Evolutionary conservation across 768 basidiomycete genomes (phyloP), one percentile per base, ranked within the genome.

Genomic region (Auricularia sp.): DNA sequence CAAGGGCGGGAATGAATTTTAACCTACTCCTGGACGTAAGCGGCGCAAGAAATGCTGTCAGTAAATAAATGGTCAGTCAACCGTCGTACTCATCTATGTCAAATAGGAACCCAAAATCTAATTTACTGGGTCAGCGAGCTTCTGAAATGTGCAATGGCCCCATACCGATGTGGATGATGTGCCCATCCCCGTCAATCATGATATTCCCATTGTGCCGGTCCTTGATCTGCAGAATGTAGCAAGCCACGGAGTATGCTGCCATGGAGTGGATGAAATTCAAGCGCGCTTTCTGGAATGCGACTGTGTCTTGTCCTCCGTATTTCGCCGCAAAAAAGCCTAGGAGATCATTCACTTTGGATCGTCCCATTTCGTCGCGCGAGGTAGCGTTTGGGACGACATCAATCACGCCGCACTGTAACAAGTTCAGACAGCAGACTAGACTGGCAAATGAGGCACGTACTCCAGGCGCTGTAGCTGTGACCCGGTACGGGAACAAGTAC

Each of bases 201-300:
- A 99, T 98, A 73, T 99, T 99, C 35, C 97, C 97, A 71, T 99
- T 99, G 74, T 99, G 97, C 44, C 97, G 79, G 72, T 99, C 97
- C 77, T 99, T 99, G 78, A 99, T 95, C 75, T 99, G 97, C 54
- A 98, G 76, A 68, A 99, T 93, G 74, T 97, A 98, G 74, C 96
- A 98, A 7, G 94, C 93, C 33, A 98, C 88, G 36, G 96, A 98
- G 75, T 99, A 99, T 10, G 94, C 97, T 0, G 97, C 96, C 97
- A 98, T 99, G 2, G 93, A 96, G 72, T 97, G 95, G 64, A 99
- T 92, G 72, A 99, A 99, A 75, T 98, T 97, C 67, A 90, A 80
- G 18, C 94, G 87, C 54, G 97, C 97, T 67, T 84, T 83, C 73
- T 98, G 95, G 79, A 98, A 99, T 60, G 88, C 80, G 53, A 91